Evolutionary conservation across 75 land plant species (phyloP), one percentile per base, ranked within the genome.

Genomic region (Larix kaempferi): DNA sequence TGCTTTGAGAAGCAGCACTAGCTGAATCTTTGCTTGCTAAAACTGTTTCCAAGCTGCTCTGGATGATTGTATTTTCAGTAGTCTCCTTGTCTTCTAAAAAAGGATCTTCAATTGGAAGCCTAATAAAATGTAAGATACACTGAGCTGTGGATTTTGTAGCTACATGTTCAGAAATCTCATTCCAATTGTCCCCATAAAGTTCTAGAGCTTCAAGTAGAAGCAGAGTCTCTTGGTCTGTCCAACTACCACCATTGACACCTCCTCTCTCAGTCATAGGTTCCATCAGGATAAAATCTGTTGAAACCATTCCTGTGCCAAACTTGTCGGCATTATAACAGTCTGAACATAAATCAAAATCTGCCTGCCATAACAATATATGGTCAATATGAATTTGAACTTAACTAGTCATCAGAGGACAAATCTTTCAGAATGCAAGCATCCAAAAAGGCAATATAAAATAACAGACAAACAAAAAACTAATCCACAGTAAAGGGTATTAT

Each of bases 151-250:
- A 86, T 78, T 97, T 97, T 4, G 99, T 95, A 21, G 89, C 95
- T 64, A 97, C 99, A 85, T 97, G 99, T 80, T 95, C 99, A 6
- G 98, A 95, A 77, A 97, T 97, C 81, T 97, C 98, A 88, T 85
- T 94, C 95, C 98, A 97, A 78, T 97, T 95, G 77, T 92, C 99
- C 56, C 91, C 92, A 78, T 73, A 97, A 49, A 97, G 85, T 78
- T 97, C 98, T 74, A 97, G 59, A 21, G 94, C 99, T 81, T 97
- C 99, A 75, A 97, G 92, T 56, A 97, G 93, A 25, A 97, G 81
- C 66, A 97, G 84, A 7, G 98, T 97, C 77, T 97, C 99, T 83
- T 97, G 98, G 76, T 97, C 98, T 75, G 98, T 91, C 99, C 99
- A 97, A 77, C 89, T 91, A 14, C 88, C 99, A 69, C 93, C 84